Percentiles rank a stretch among this genome's conserved stretches.
Evolutionary conservation across 306 rosid species (phyloP).

Genomic region (Casuarina glauca): DNA sequence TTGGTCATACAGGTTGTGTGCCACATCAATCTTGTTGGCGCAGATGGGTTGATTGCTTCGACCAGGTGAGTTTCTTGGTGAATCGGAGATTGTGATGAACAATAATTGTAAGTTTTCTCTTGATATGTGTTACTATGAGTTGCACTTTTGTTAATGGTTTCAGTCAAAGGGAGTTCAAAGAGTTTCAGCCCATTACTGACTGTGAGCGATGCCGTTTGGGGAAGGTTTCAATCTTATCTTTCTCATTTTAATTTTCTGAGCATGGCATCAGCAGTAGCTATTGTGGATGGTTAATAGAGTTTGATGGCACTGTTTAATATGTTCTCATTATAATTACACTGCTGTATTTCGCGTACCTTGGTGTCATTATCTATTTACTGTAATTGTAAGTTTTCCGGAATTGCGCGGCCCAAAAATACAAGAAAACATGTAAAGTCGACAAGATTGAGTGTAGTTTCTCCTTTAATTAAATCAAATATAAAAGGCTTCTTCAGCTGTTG

Average conservation of each 20-base stretch:
- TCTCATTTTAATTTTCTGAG: neutral
- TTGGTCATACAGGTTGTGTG: conserved; percentile 50
- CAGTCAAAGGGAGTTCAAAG: conserved; percentile 31
- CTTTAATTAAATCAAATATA: neutral
- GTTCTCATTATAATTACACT: neutral
- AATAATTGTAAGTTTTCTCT: conserved; percentile 8
- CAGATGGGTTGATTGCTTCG: conserved; percentile 39
- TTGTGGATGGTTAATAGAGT: neutral
- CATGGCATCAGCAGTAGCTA: neutral
- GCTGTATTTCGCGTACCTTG: neutral
- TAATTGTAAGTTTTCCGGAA: neutral
- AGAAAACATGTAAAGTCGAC: neutral
- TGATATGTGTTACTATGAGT: conserved; percentile 7
- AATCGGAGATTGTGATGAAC: neutral
- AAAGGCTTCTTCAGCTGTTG: neutral
- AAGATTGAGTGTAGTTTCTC: neutral
- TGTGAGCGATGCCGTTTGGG: conserved; percentile 48
- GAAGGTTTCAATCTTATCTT: conserved; percentile 44
- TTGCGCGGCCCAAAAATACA: neutral
- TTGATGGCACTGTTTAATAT: neutral
- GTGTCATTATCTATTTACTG: neutral
- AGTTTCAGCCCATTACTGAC: conserved; percentile 31
- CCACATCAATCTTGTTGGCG: conserved; percentile 23
- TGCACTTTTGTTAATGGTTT: neutral
- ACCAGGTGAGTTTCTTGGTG: conserved; percentile 38